Percentiles rank a stretch among this genome's conserved stretches.
phyloP scores from a whole-genome alignment of 2,329 filamentous ascomycete genomes.

The Arthrobotrys iridis region DNA sequence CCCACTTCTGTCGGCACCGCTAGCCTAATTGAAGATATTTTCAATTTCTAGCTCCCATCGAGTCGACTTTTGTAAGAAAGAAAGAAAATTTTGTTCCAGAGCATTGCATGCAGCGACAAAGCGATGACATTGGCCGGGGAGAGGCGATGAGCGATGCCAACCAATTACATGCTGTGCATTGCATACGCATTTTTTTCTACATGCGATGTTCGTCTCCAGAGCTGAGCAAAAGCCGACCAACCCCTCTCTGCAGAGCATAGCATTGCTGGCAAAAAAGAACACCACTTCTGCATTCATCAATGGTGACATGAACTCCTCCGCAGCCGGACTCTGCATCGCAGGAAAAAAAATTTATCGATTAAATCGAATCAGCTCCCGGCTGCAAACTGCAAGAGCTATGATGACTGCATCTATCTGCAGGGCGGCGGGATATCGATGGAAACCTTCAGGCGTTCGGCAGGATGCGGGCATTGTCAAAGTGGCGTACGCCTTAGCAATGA shows the following conservation, averaged over 20 bases:
- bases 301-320: constrained; percentile 26
- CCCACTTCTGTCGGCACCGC: constrained; percentile 27
- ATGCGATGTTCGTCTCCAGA: constrained; percentile 22
- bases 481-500: too few relatives aligned
- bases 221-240: neutral
- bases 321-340: neutral
- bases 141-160: constrained; percentile 13
- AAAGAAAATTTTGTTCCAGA: neutral
- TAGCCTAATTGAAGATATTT: constrained; percentile 38
- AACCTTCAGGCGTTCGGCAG: constrained; percentile 6
- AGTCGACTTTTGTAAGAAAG: neutral
- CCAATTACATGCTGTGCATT: constrained; percentile 9
- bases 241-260: neutral
- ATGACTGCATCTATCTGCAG: constrained; percentile 27
- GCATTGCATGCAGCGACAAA: neutral
- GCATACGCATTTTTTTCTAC: neutral
- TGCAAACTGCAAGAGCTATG: constrained; percentile 20
- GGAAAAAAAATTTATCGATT: neutral
- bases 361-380: neutral
- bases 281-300: constrained; percentile 1
- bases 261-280: neutral
- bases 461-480: constrained; percentile 11
- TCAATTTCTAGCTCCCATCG: constrained; percentile 1
- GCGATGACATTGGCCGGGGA: neutral
- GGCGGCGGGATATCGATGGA: constrained; percentile 26